Conservation (phyloP, 495 filamentous ascomycete genomes). For the Xylaria intraflava region DNA sequence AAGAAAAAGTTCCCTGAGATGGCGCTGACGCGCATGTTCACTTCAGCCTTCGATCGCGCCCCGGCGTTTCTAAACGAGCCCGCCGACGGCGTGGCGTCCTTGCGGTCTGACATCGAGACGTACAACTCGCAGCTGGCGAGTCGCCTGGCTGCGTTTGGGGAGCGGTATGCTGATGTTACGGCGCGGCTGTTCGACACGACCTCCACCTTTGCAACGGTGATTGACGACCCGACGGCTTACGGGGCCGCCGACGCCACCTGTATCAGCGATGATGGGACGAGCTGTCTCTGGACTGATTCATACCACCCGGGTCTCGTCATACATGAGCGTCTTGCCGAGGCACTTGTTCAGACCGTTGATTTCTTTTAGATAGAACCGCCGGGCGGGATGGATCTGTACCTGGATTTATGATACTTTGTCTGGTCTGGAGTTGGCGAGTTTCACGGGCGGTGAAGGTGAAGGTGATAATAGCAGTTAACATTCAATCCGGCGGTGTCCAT, state of each 20-base stretch:
- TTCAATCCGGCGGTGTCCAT: no score
- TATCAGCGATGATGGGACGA: conserved; percentile 37
- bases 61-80: background rate
- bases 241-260: conserved; percentile 38
- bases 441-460: no score
- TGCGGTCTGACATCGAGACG: conserved; percentile 12
- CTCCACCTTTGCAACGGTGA: conserved; percentile 31
- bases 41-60: conserved; percentile 8
- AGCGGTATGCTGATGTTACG: conserved; percentile 22
- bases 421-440: no score
- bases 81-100: background rate
- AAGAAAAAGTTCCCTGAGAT: background rate
- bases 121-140: conserved; percentile 29
- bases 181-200: conserved; percentile 35
- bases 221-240: conserved; percentile 38
- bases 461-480: no score
- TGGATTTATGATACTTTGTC: no score
- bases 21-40: background rate
- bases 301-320: conserved; percentile 40
- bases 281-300: conserved; percentile 42
- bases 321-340: conserved; percentile 28
- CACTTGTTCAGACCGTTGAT: conserved; percentile 6
- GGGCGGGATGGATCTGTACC: background rate
- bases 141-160: conserved; percentile 21
- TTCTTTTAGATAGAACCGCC: conserved; percentile 2